Conservation (phyloP, 495 filamentous ascomycete species). For the Podospora pseudoanserina region DNA sequence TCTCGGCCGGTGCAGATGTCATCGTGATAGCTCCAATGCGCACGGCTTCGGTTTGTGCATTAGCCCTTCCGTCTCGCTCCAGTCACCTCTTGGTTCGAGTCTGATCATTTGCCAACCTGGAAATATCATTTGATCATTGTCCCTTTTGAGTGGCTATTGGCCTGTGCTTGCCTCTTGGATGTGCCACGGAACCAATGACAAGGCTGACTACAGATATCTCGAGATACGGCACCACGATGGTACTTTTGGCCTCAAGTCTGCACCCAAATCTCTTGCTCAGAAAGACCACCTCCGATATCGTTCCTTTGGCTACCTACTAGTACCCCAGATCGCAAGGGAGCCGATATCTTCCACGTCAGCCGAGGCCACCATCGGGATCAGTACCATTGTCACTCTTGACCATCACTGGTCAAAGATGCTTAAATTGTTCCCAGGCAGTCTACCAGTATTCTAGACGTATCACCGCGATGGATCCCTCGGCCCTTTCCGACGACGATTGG, state of each 20-base stretch:
- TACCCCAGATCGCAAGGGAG: not conserved
- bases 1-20: not conserved
- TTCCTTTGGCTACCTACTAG: too few species aligned
- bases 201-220: not conserved
- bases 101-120: not conserved
- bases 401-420: not conserved
- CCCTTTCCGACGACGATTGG: not conserved
- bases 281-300: not conserved
- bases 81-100: conserved; percentile 1
- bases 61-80: conserved; percentile 5
- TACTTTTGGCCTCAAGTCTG: not conserved
- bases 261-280: not conserved
- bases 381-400: not conserved
- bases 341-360: too few species aligned
- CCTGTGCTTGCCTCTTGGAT: not conserved
- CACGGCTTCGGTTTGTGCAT: conserved; percentile 2
- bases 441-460: not conserved
- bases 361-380: not conserved
- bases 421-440: not conserved
- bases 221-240: too few species aligned
- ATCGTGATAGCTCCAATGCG: not conserved
- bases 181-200: not conserved
- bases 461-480: not conserved
- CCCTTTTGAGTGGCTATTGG: too few species aligned
- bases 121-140: not conserved